Base-by-base conservation (phyloP, 768 basidiomycete species). In the Tremella fuciformis region DNA sequence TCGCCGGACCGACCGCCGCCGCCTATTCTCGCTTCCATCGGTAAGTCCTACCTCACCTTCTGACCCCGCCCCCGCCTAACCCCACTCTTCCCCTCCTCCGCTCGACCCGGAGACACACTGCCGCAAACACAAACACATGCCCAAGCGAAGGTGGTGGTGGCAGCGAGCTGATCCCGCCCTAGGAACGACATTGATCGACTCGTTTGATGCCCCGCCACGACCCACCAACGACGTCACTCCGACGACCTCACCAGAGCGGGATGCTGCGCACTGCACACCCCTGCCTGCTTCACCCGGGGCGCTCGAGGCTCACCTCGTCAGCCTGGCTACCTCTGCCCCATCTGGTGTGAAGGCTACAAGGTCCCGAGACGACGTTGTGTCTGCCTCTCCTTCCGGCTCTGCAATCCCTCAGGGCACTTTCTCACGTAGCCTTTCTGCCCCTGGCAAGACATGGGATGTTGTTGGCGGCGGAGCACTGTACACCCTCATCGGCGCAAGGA, bases 401-500 rank as follows among this genome's bases (percentile, higher is more conserved):
- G n/a, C 19, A 16, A 65, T 59, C 7, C 63, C 63, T n/a, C 63
- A 65, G 34, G 38, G 46, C 1, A 34, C 25, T 13, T 57, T 62
- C 24, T 25, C 26, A 7, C 41, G 26, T 18, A 55, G 62, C 46
- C 19, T 46, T 16, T 41, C 56, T 16, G 37, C 50, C 26, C 49
- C 50, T 39, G 11, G 26, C 13, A 50, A 60, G 16, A 44, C 55
- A 4, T 57, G 59, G 39, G 64, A 68, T 39, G 60, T 62, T 21
- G 34, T 74, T 2, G 72, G 72, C 34, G 72, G 72, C 13, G 69
- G 69, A 21, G 70, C 62, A 1, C 52, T 71, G 24, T 74, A 71
- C 59, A 64, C 69, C 6, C 53, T 71, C 11, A 58, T 69, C 6
- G 72, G 72, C 1, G 69, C 72, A 1, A 59, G 72, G 34, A 55